phyloP scores from a whole-genome alignment of 352 stramenopile genomes.

The Pythium aristosporum region DNA sequence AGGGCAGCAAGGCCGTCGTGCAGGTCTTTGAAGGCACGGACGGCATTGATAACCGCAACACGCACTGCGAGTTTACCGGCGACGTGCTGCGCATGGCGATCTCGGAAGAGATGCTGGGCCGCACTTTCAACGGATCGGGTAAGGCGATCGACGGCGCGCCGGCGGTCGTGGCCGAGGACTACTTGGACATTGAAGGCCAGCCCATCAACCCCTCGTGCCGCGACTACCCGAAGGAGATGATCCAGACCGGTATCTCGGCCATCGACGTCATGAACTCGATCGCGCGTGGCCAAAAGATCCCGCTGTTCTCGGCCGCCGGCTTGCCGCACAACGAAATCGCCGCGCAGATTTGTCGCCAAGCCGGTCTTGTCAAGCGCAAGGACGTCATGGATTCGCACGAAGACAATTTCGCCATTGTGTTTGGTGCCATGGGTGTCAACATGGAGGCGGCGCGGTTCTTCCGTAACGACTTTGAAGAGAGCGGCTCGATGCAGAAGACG shows the following conservation, averaged over 20 bases:
- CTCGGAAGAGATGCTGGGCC: constrained; percentile 98
- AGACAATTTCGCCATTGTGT: constrained; percentile 99
- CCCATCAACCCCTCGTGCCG: constrained; percentile 99
- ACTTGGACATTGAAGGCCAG: constrained; percentile 99
- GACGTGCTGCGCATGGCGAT: constrained; percentile 99
- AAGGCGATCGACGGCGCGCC: constrained; percentile 98
- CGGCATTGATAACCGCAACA: constrained; percentile 99
- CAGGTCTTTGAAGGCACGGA: constrained; percentile 98
- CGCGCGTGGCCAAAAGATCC: constrained; percentile 99
- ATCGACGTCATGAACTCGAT: constrained; percentile 99
- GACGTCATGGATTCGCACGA: constrained; percentile 98
- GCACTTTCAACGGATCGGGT: constrained; percentile 97
- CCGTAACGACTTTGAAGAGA: constrained; percentile 97
- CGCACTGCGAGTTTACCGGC: constrained; percentile 98
- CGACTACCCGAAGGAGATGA: constrained; percentile 99
- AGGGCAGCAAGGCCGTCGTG: constrained; percentile 94
- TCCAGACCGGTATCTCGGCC: constrained; percentile 99
- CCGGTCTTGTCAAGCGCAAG: constrained; percentile 98
- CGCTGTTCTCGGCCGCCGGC: constrained; percentile 98
- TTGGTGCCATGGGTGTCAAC: constrained; percentile 99
- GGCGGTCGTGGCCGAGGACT: constrained; percentile 97
- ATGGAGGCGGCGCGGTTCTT: constrained; percentile 98
- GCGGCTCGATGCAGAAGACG: constrained; percentile 98
- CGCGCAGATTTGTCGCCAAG: constrained; percentile 98
- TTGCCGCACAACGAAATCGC: constrained; percentile 99